Conservation (phyloP, 2,329 filamentous ascomycete species). For the Penicillium sp. region DNA sequence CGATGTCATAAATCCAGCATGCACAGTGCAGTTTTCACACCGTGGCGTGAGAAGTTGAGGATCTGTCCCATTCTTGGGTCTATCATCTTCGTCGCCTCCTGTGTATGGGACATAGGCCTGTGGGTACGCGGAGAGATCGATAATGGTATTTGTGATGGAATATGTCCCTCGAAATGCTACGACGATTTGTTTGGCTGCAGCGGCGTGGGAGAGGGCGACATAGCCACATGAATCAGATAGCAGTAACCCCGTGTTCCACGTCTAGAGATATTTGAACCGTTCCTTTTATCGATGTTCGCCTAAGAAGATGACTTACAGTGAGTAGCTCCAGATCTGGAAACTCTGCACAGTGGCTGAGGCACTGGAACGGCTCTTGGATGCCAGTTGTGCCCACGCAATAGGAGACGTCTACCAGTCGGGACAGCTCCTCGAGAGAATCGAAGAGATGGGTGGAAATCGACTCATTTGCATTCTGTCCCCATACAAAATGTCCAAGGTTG, state of each 20-base stretch:
- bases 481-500: background rate
- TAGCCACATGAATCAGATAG: constrained; percentile 91
- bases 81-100: constrained; percentile 41
- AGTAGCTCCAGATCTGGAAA: constrained; percentile 75
- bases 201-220: constrained; percentile 73
- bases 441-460: constrained; percentile 61
- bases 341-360: constrained; percentile 75
- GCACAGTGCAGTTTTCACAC: constrained; percentile 85
- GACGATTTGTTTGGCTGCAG: constrained; percentile 59
- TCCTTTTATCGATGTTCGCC: background rate
- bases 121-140: constrained; percentile 81
- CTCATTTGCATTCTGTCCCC: constrained; percentile 6
- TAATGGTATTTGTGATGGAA: constrained; percentile 82
- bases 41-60: background rate
- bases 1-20: constrained; percentile 79
- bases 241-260: constrained; percentile 85
- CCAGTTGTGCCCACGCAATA: constrained; percentile 88
- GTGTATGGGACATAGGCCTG: constrained; percentile 90
- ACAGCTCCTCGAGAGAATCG: constrained; percentile 73
- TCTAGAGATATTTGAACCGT: constrained; percentile 36
- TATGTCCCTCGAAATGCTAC: constrained; percentile 93
- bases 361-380: constrained; percentile 74
- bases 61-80: constrained; percentile 8
- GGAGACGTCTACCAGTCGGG: constrained; percentile 87
- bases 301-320: constrained; percentile 42